Evolutionary conservation across 768 basidiomycete species (phyloP).

Genomic region (Mrakia hoshinonis): DNA sequence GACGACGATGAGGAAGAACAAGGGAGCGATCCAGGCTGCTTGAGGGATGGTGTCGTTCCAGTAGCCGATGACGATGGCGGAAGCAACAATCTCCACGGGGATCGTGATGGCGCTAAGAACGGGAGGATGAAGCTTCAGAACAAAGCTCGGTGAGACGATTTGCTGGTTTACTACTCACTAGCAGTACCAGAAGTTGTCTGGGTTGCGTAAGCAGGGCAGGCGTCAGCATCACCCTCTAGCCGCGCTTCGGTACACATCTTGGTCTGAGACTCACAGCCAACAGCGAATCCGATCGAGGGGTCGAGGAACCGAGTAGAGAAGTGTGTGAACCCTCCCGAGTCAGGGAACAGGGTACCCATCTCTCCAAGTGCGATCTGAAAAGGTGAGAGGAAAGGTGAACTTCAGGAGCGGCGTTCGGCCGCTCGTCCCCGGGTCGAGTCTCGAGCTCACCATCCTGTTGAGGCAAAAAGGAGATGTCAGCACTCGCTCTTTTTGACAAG

Average conservation of each 20-base stretch:
- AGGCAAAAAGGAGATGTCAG: neutral
- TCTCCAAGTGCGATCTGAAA: slow-evolving; percentile 30
- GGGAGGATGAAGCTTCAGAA: no score
- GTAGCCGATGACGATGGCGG: slow-evolving; percentile 58
- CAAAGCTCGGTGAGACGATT: no score
- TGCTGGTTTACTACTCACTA: no score
- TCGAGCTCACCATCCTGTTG: neutral
- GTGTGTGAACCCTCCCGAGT: slow-evolving; percentile 35
- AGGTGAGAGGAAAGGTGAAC: neutral
- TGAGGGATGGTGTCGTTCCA: slow-evolving; percentile 45
- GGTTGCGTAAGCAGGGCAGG: neutral
- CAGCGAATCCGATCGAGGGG: slow-evolving; percentile 19
- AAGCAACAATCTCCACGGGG: slow-evolving; percentile 33
- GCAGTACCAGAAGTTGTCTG: slow-evolving; percentile 9
- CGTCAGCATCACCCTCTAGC: no score
- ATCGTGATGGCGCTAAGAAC: slow-evolving; percentile 17
- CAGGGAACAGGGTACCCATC: slow-evolving; percentile 34
- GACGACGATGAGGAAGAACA: slow-evolving; percentile 36
- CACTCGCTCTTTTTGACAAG: neutral
- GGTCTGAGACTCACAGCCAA: neutral
- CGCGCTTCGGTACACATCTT: no score
- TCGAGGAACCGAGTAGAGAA: slow-evolving; percentile 28
- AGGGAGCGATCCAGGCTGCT: slow-evolving; percentile 42
- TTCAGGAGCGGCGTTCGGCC: no score
- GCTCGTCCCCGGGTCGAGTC: no score